Evolutionary conservation across 1,284 basidiomycete species (phyloP).

Genomic region (Cystobasidiaceae sp.): DNA sequence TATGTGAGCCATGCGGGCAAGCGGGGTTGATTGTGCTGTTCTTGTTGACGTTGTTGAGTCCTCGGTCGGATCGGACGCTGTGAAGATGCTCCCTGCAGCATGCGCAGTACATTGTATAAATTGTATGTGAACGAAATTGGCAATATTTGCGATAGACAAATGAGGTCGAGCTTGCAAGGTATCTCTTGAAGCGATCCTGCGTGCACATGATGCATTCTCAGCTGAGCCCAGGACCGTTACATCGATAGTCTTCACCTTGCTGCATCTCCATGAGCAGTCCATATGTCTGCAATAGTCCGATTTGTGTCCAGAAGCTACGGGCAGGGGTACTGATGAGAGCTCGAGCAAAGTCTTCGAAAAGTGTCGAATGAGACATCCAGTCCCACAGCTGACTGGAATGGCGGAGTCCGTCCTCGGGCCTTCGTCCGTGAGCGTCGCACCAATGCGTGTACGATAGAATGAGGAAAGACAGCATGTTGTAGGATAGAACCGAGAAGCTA

Average conservation of each 20-base stretch:
- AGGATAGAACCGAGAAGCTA: constrained; percentile 10
- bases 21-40: too few species aligned
- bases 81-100: too few species aligned
- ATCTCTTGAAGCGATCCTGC: neutral
- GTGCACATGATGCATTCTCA: neutral
- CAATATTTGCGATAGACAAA: constrained; percentile 22
- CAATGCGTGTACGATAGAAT: constrained; percentile 1
- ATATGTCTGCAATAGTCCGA: constrained; percentile 6
- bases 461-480: constrained; percentile 20
- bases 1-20: too few species aligned
- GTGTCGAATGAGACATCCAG: constrained; percentile 20
- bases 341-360: constrained; percentile 23
- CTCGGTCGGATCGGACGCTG: too few species aligned
- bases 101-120: neutral
- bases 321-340: neutral
- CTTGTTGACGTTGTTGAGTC: too few species aligned
- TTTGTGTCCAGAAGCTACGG: constrained; percentile 10
- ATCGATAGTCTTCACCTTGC: neutral
- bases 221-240: neutral
- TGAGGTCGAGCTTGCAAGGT: neutral
- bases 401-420: neutral
- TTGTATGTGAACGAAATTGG: constrained; percentile 14
- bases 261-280: neutral
- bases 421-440: neutral
- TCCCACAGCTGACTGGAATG: constrained; percentile 1